These are phyloP conservation scores for Dothideomycetes sp. DNA, from an alignment of 2,329 filamentous ascomycete genomes.

Conservation along the genomic window DNA sequence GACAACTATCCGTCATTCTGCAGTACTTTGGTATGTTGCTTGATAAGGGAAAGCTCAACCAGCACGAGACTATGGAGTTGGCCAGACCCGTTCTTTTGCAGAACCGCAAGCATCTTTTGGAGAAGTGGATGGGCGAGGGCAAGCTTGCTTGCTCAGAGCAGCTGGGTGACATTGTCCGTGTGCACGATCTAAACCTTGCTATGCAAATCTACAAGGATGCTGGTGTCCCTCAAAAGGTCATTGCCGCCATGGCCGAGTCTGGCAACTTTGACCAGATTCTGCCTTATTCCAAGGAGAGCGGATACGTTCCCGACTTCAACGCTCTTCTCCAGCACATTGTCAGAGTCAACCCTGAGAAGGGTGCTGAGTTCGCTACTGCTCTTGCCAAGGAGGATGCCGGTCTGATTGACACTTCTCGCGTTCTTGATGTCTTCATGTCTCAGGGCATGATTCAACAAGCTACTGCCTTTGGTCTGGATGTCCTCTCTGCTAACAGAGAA, in stretches of 20 bases:
- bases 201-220: constrained; percentile 84
- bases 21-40: constrained; percentile 97
- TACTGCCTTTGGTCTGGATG: constrained; percentile 94
- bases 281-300: constrained; percentile 73
- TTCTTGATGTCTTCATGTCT: constrained; percentile 95
- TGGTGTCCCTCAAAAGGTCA: constrained; percentile 84
- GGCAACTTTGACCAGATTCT: constrained; percentile 96
- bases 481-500: constrained; percentile 85
- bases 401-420: constrained; percentile 83
- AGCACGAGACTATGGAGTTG: constrained; percentile 87
- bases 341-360: constrained; percentile 84
- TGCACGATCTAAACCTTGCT: constrained; percentile 81
- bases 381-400: constrained; percentile 83
- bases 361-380: constrained; percentile 85
- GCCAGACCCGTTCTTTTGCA: constrained; percentile 87
- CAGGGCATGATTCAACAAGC: constrained; percentile 97
- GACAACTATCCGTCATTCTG: constrained; percentile 85
- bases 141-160: constrained; percentile 96
- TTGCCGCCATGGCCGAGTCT: constrained; percentile 88
- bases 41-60: constrained; percentile 88
- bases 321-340: constrained; percentile 87
- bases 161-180: constrained; percentile 84
- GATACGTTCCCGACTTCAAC: constrained; percentile 94
- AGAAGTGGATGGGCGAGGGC: constrained; percentile 96
- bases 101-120: constrained; percentile 87